Conservation (phyloP, 2,329 filamentous ascomycete genomes). For the Penicillium sp. region DNA sequence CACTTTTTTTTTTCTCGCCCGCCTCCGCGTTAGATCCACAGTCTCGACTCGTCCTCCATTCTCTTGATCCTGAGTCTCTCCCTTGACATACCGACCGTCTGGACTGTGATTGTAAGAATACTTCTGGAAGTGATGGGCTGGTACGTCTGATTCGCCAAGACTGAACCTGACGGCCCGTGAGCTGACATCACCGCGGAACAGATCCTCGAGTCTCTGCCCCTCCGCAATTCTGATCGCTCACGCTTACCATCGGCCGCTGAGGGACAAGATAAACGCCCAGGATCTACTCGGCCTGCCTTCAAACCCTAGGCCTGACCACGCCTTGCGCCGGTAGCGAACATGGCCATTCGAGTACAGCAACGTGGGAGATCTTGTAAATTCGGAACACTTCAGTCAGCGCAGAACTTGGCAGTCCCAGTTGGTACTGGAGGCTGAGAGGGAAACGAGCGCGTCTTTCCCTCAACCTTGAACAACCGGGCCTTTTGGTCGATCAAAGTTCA, state of each 20-base stretch:
- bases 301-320: not conserved
- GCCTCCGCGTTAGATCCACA: not conserved
- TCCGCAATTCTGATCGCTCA: conserved; percentile 2
- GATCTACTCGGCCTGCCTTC: not conserved
- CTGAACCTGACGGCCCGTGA: not conserved
- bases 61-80: not conserved
- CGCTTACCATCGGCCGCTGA: not conserved
- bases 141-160: not conserved
- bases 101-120: not conserved
- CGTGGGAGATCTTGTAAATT: conserved; percentile 16
- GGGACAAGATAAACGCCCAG: not conserved
- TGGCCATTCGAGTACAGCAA: conserved; percentile 21
- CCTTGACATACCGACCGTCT: not conserved
- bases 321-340: conserved; percentile 14
- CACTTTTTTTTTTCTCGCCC: not conserved
- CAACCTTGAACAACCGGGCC: no score
- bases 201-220: conserved; percentile 8
- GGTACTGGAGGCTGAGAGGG: conserved; percentile 19
- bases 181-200: conserved; percentile 10
- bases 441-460: not conserved
- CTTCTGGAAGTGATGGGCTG: conserved; percentile 1
- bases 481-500: not conserved
- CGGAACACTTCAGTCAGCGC: conserved; percentile 10
- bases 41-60: not conserved
- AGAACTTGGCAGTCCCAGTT: conserved; percentile 8